Evolutionary conservation across 148 eudicot genomes (phyloP), one percentile per base, ranked within the genome.

Genomic region (Amaranthus hypochondriacus): DNA sequence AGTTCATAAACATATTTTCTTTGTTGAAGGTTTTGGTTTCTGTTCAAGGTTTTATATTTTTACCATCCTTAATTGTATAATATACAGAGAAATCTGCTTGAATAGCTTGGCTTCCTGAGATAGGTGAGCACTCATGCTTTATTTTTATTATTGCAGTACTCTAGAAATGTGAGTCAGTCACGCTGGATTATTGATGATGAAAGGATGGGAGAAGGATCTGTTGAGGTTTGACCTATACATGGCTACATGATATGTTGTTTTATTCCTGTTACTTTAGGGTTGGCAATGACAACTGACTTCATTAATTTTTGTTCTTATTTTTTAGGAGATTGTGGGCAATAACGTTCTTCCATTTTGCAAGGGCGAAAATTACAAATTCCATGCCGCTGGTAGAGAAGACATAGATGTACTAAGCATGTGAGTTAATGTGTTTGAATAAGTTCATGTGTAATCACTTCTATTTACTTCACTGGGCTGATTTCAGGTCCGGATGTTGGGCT

Each of bases 311-410:
- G 58, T 70, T 65, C 57, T 57, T 64, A 68, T 69, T 63, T 55
- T 88, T 73, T 77, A 94, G 99, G 99, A 95, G 84, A 86, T 95
- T 62, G 75, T 92, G 53, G 94, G 94, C 52, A 78, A 84, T 77
- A 77, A 72, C 69, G 73, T 90, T 81, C 92, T 95, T 79, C 96
- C 97, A 71, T 56, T 87, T 51, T 92, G 87, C 71, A 77, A 71
- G 74, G 97, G 90, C 56, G 99, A 95, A 78, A 86, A 48, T 79
- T 95, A 89, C 85, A 95, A 95, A 83, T 95, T 95, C 69, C 99
- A 95, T 80, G 99, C 99, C 75, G 97, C 99, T 66, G 99, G 99
- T 71, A 85, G 99, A 87, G 99, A 95, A 86, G 99, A 95, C 75
- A 95, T 95, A 74, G 99, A 95, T 90, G 99, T 95, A 93, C 73